Evolutionary conservation across 23 red algal genomes (phyloP).

Genomic region (Gracilariopsis chorda): DNA sequence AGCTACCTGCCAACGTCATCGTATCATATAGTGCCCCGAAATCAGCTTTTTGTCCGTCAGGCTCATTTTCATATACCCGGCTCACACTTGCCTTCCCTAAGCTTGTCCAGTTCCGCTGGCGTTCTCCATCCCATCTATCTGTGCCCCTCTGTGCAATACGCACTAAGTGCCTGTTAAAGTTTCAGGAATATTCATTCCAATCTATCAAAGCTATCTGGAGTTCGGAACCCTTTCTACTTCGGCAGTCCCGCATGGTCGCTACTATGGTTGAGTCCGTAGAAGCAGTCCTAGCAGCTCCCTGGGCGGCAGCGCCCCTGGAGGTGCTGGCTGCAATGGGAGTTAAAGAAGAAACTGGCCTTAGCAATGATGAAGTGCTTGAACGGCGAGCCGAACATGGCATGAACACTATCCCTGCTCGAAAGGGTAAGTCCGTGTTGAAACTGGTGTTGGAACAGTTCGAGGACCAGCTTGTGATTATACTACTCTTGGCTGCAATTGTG

Average conservation of each 20-base stretch:
- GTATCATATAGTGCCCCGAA: no score
- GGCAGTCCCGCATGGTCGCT: neutral
- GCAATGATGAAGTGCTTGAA: conserved; percentile 53
- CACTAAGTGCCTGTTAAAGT: no score
- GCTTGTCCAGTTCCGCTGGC: no score
- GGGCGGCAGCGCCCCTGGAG: conserved; percentile 46
- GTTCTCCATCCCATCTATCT: no score
- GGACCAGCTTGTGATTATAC: conserved; percentile 92
- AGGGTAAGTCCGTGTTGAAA: conserved; percentile 71
- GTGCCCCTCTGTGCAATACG: no score
- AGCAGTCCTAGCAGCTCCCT: conserved; percentile 34
- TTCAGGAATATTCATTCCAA: no score
- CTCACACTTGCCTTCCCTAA: no score
- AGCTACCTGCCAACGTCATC: no score
- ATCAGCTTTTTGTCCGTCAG: no score
- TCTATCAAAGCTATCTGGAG: neutral
- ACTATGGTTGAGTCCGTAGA: conserved; percentile 18
- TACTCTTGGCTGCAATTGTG: conserved; percentile 79
- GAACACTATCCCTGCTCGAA: conserved; percentile 66
- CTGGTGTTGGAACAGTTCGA: conserved; percentile 95
- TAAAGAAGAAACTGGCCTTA: conserved; percentile 63
- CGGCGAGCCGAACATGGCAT: conserved; percentile 60
- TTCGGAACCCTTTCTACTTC: neutral
- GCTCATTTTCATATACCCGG: no score
- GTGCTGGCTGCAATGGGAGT: conserved; percentile 57